Conservation (phyloP, 768 basidiomycete genomes). For the Suillus alpinus region DNA sequence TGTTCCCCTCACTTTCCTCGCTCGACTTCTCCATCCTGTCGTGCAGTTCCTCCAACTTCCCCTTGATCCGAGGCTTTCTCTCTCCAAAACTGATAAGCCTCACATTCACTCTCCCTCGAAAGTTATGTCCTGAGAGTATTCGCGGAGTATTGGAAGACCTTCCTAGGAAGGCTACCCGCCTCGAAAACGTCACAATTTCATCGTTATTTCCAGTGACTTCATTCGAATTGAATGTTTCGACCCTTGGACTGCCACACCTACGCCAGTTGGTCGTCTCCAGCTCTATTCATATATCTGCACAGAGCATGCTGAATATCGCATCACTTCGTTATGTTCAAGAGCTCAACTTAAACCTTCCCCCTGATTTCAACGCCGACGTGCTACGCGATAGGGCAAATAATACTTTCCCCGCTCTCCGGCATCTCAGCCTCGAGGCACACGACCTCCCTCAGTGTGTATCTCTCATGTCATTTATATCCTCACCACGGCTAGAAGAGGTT, state of each 20-base stretch:
- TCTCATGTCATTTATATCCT: slow-evolving; percentile 22
- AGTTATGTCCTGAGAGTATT: slow-evolving; percentile 16
- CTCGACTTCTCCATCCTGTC: slow-evolving; percentile 29
- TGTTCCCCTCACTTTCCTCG: slow-evolving; percentile 24
- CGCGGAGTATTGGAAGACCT: slow-evolving; percentile 22
- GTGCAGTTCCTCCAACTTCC: slow-evolving; percentile 16
- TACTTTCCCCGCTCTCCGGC: slow-evolving; percentile 19
- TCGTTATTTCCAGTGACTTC: slow-evolving; percentile 13
- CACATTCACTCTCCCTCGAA: slow-evolving; percentile 23
- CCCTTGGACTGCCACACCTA: slow-evolving; percentile 18
- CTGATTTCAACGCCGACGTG: slow-evolving; percentile 16
- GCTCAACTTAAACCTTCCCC: slow-evolving; percentile 17
- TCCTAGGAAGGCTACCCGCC: slow-evolving; percentile 15
- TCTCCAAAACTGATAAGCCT: slow-evolving; percentile 21
- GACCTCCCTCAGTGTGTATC: slow-evolving; percentile 28
- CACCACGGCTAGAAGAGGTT: slow-evolving; percentile 21
- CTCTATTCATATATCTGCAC: slow-evolving; percentile 21
- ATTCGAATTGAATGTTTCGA: slow-evolving; percentile 15
- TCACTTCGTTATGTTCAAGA: slow-evolving; percentile 23
- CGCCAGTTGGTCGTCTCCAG: slow-evolving; percentile 23
- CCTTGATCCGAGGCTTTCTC: slow-evolving; percentile 18
- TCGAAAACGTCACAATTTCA: slow-evolving; percentile 20
- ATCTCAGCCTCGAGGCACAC: slow-evolving; percentile 22
- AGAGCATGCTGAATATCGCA: slow-evolving; percentile 20
- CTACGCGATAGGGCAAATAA: slow-evolving; percentile 8